phyloP scores from a whole-genome alignment of 371 early-diverging fungal genomes.

The Fennellomyces sp. region DNA sequence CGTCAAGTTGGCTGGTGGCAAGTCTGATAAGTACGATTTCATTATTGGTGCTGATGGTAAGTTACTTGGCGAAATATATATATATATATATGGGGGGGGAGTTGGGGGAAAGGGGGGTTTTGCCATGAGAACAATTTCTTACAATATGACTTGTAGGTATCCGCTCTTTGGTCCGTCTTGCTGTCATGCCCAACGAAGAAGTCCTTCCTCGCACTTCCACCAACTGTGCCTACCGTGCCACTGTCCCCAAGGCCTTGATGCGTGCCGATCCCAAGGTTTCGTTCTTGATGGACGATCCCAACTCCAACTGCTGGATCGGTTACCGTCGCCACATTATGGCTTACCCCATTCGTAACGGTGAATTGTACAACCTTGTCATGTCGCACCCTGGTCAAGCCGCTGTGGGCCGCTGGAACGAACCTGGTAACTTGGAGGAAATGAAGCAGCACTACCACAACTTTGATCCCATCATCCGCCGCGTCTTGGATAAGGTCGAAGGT shows the following conservation, averaged over 20 bases:
- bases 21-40: constrained; percentile 17
- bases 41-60: constrained; percentile 35
- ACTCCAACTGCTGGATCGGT: constrained; percentile 36
- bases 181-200: constrained; percentile 26
- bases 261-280: constrained; percentile 27
- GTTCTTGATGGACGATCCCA: constrained; percentile 27
- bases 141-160: constrained; percentile 16
- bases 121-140: not conserved
- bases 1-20: constrained; percentile 15
- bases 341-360: constrained; percentile 29
- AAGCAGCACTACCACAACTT: constrained; percentile 24
- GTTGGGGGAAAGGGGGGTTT: not conserved
- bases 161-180: constrained; percentile 23
- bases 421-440: constrained; percentile 30
- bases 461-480: constrained; percentile 26
- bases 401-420: constrained; percentile 28
- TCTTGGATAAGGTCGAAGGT: constrained; percentile 17
- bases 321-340: constrained; percentile 30
- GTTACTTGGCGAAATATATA: not conserved
- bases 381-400: constrained; percentile 26
- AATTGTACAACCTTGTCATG: constrained; percentile 33
- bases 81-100: not conserved
- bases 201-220: constrained; percentile 22
- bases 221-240: constrained; percentile 38
- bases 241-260: constrained; percentile 23